These are phyloP conservation scores for Rosa multiflora DNA, from an alignment of 306 rosid genomes.

Conservation along the genomic window DNA sequence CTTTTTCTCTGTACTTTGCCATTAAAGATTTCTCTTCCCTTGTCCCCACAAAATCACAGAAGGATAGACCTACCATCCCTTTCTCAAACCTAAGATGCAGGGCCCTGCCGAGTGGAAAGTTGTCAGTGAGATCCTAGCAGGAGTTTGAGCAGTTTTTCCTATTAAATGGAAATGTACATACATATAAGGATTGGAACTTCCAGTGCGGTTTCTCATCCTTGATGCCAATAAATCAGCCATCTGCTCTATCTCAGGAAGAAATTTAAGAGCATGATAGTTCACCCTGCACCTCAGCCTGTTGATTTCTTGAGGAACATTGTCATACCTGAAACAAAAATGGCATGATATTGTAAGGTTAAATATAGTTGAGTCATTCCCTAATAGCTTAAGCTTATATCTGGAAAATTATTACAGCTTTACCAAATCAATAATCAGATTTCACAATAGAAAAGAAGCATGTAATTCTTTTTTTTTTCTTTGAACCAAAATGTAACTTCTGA, in stretches of 20 bases:
- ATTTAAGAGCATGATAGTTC: conserved; percentile 97
- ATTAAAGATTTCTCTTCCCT: conserved; percentile 90
- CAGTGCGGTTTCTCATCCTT: conserved; percentile 98
- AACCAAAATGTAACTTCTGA: not conserved
- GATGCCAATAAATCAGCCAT: conserved; percentile 92
- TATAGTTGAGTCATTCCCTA: not conserved
- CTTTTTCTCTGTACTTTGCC: conserved; percentile 93
- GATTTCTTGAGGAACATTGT: conserved; percentile 93
- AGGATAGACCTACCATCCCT: conserved; percentile 98
- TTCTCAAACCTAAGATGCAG: conserved; percentile 98
- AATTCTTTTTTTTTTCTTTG: not conserved
- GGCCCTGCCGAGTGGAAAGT: conserved; percentile 66
- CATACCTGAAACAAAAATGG: conserved; percentile 68
- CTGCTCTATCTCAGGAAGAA: conserved; percentile 95
- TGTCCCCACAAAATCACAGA: conserved; percentile 98
- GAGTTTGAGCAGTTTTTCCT: conserved; percentile 21
- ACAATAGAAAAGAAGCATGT: not conserved
- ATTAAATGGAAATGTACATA: conserved; percentile 38
- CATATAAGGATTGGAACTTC: conserved; percentile 92
- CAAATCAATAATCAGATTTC: not conserved
- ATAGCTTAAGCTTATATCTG: not conserved
- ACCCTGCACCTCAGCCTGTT: conserved; percentile 98
- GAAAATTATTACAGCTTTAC: not conserved
- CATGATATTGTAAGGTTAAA: not conserved
- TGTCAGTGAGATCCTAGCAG: conserved; percentile 33